A percentile compares a stretch with the other conserved stretches of the same genome.
Evolutionary conservation across 108 stramenopile species (phyloP).

Genomic region (Mediolabrus comicus): DNA sequence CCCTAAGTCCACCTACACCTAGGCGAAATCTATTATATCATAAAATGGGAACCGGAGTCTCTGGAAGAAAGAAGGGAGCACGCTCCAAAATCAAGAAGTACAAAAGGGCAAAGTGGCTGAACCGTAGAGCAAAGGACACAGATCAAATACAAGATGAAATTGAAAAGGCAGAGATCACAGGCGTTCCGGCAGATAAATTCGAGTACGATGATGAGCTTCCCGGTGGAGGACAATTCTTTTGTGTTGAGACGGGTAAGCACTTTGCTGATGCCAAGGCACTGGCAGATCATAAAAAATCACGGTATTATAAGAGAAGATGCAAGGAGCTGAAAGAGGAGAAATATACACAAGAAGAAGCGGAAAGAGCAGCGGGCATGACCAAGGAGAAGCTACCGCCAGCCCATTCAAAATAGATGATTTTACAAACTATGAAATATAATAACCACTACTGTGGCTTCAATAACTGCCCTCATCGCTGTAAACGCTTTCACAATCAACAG

Average conservation of each 20-base stretch:
- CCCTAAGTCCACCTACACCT: too few species aligned
- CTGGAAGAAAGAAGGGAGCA: constrained; percentile 56
- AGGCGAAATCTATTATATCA: background rate
- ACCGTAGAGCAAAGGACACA: constrained; percentile 85
- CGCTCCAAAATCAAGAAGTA: constrained; percentile 88
- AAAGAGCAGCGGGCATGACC: constrained; percentile 84
- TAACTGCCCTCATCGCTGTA: background rate
- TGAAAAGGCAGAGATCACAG: constrained; percentile 69
- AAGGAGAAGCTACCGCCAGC: constrained; percentile 89
- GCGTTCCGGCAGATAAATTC: constrained; percentile 60
- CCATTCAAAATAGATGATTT: constrained; percentile 44
- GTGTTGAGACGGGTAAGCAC: constrained; percentile 92
- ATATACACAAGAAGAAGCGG: constrained; percentile 76
- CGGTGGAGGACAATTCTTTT: constrained; percentile 98
- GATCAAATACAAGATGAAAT: constrained; percentile 98
- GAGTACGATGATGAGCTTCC: constrained; percentile 96
- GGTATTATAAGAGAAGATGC: constrained; percentile 85
- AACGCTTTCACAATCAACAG: background rate
- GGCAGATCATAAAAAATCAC: constrained; percentile 90
- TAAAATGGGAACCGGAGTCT: background rate
- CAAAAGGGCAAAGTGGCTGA: constrained; percentile 81
- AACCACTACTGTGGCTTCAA: too few species aligned
- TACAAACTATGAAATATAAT: background rate
- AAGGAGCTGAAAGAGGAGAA: constrained; percentile 93
- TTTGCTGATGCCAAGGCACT: constrained; percentile 90